Evolutionary conservation across 768 basidiomycete genomes (phyloP).

Genomic region (Austroboletus festivus): DNA sequence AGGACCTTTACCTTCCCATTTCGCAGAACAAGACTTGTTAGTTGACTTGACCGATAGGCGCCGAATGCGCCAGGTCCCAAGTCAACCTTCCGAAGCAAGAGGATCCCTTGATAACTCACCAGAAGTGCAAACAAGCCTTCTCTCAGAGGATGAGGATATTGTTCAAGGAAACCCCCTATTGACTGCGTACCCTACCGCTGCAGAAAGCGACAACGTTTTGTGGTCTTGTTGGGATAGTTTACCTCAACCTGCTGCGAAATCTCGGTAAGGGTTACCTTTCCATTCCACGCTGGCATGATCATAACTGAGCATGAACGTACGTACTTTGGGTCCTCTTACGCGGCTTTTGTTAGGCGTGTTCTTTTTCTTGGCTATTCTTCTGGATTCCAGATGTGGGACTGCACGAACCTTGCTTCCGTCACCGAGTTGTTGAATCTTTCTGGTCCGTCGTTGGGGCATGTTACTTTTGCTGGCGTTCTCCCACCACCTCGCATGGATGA

Average conservation of each 20-base stretch:
- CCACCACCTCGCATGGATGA: constrained; percentile 26
- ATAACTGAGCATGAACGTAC: constrained; percentile 1
- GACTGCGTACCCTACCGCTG: constrained; percentile 30
- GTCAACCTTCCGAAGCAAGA: constrained; percentile 9
- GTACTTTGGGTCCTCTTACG: constrained; percentile 1
- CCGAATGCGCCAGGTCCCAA: constrained; percentile 5
- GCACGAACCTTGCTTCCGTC: constrained; percentile 47
- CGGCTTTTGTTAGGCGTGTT: constrained; percentile 34
- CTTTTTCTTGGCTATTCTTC: constrained; percentile 52
- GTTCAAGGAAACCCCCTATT: constrained; percentile 12
- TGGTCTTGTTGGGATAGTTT: constrained; percentile 35
- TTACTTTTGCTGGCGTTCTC: constrained; percentile 42
- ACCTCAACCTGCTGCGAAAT: constrained; percentile 13
- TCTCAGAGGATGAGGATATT: constrained; percentile 26
- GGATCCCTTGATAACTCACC: constrained; percentile 8
- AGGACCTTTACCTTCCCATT: constrained; percentile 10
- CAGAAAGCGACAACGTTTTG: constrained; percentile 29
- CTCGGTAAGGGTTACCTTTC: constrained; percentile 15
- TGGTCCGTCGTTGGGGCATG: constrained; percentile 32
- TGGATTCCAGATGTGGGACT: constrained; percentile 63
- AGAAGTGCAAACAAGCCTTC: constrained; percentile 10
- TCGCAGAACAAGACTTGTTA: constrained; percentile 9
- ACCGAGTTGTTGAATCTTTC: constrained; percentile 53
- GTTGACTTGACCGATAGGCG: constrained; percentile 9
- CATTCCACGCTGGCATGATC: neutral